Evolutionary conservation across 495 filamentous ascomycete species (phyloP).

Genomic region (Jackrogersella minutella): DNA sequence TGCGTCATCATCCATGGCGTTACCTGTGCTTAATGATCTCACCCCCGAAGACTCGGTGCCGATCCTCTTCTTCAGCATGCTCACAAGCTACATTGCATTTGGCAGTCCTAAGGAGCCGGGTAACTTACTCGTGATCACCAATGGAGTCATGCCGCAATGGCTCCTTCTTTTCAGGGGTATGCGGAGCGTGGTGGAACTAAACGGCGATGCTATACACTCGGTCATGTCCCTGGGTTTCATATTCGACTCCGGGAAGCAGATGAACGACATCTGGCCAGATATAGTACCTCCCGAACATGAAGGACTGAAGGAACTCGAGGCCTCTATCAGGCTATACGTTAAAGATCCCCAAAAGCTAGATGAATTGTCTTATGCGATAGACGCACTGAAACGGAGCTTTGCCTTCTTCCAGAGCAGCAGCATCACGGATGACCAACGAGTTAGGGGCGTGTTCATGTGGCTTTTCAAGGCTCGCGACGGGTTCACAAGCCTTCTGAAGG

Average conservation of each 20-base stretch:
- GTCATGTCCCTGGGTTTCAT: slow-evolving; percentile 42
- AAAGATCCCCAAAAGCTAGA: slow-evolving; percentile 29
- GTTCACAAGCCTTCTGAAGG: slow-evolving; percentile 46
- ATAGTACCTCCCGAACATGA: slow-evolving; percentile 32
- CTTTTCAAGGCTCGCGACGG: slow-evolving; percentile 44
- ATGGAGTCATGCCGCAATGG: slow-evolving; percentile 54
- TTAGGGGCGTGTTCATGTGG: slow-evolving; percentile 52
- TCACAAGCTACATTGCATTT: slow-evolving; percentile 59
- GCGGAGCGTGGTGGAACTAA: slow-evolving; percentile 46
- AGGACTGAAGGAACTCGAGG: slow-evolving; percentile 36
- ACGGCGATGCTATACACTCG: slow-evolving; percentile 30
- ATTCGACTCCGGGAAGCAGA: slow-evolving; percentile 42
- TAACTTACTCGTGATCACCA: slow-evolving; percentile 51
- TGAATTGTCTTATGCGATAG: slow-evolving; percentile 23
- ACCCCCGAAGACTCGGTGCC: slow-evolving; percentile 59
- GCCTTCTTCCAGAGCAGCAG: slow-evolving; percentile 20
- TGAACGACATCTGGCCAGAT: slow-evolving; percentile 23
- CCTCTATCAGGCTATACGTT: slow-evolving; percentile 18
- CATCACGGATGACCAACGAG: slow-evolving; percentile 33
- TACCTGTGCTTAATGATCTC: slow-evolving; percentile 55
- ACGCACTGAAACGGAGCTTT: slow-evolving; percentile 34
- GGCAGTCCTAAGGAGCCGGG: slow-evolving; percentile 55
- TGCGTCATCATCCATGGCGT: slow-evolving; percentile 54
- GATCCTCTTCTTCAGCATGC: slow-evolving; percentile 60
- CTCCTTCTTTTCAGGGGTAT: slow-evolving; percentile 49